phyloP scores from a whole-genome alignment of 257 asterid species.

The Lycium barbarum region DNA sequence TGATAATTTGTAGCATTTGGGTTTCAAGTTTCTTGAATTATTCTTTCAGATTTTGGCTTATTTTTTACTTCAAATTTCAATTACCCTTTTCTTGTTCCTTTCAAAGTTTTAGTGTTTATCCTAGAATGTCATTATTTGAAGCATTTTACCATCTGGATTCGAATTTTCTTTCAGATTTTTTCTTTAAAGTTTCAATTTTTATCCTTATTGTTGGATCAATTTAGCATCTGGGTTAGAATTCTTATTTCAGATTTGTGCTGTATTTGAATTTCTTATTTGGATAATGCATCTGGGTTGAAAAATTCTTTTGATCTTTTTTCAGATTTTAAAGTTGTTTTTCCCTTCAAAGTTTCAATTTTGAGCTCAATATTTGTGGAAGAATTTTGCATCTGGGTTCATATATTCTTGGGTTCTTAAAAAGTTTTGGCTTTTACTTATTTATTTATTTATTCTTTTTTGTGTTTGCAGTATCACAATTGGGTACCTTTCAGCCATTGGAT shows the following conservation, averaged over 20 bases:
- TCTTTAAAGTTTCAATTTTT: too few species aligned
- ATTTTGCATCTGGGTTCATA: background rate
- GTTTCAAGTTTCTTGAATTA: background rate
- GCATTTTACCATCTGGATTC: background rate
- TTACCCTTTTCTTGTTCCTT: background rate
- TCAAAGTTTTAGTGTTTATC: background rate
- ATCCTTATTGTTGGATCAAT: background rate
- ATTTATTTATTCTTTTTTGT: background rate
- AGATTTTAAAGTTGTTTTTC: background rate
- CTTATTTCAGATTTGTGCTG: background rate
- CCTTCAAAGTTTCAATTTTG: background rate
- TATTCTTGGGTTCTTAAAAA: background rate
- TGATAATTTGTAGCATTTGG: background rate
- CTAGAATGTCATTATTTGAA: background rate
- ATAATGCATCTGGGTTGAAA: background rate
- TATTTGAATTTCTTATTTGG: background rate
- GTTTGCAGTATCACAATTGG: conserved; percentile 50
- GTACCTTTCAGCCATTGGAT: conserved; percentile 61
- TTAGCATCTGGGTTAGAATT: background rate
- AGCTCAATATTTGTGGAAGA: background rate
- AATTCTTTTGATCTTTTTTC: background rate
- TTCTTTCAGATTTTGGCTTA: background rate
- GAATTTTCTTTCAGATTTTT: background rate
- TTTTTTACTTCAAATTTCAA: background rate
- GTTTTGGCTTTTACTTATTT: background rate